phyloP scores from a whole-genome alignment of 2,329 filamentous ascomycete species.

The Apiospora sp. region DNA sequence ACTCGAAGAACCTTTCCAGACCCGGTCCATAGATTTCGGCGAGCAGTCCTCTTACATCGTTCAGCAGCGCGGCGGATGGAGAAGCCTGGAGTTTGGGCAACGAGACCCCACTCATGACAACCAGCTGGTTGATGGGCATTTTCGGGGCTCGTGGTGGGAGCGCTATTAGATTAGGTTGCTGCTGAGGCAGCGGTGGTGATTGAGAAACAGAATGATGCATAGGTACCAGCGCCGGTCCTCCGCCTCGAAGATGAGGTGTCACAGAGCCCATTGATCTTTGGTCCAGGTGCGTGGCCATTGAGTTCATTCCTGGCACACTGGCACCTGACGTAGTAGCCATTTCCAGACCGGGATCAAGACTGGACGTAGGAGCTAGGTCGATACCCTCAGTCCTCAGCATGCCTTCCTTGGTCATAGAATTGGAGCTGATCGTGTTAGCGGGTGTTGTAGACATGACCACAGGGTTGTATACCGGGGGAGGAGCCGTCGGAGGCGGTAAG shows the following conservation, averaged over 20 bases:
- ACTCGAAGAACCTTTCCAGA: constrained; percentile 81
- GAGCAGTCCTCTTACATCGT: constrained; percentile 76
- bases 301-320: constrained; percentile 40
- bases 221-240: constrained; percentile 43
- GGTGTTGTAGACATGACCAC: constrained; percentile 48
- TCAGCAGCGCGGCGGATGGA: constrained; percentile 59
- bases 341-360: constrained; percentile 74
- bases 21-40: constrained; percentile 78
- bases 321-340: constrained; percentile 47
- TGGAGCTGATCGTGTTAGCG: constrained; percentile 40
- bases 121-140: constrained; percentile 78
- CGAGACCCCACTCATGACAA: constrained; percentile 66
- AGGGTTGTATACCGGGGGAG: constrained; percentile 35
- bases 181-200: constrained; percentile 20
- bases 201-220: not conserved
- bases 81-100: constrained; percentile 63
- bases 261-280: constrained; percentile 44
- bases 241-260: constrained; percentile 59
- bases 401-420: constrained; percentile 47
- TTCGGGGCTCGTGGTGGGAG: constrained; percentile 54
- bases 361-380: constrained; percentile 38
- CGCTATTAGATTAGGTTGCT: not conserved
- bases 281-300: constrained; percentile 37
- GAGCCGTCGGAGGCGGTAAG: constrained; percentile 37
- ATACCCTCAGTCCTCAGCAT: constrained; percentile 59